Base-by-base conservation (phyloP, 2,329 filamentous ascomycete species). In the Nigrospora oryzae region DNA sequence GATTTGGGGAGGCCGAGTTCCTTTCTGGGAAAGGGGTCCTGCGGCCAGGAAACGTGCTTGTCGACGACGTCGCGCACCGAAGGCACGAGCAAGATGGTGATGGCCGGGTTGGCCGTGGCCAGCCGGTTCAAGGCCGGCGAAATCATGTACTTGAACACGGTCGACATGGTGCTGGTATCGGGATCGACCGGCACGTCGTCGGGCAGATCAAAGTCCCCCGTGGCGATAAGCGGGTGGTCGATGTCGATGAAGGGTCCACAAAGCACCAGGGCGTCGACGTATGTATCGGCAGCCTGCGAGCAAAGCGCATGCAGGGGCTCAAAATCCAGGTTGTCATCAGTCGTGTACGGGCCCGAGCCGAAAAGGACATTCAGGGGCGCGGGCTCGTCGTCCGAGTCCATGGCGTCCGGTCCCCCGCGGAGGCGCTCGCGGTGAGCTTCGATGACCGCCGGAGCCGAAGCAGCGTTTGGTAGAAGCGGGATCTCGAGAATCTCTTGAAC, bases 251-350 rank as follows among this genome's bases (percentile, higher is more conserved):
- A 96, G 0, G 93, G 93, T 0, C 93, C 93, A 4, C 79, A 71
- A 10, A 98, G 73, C 37, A 97, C 75, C 28, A 98, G 67, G 3
- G 80, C 79, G 61, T 98, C 93, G 11, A 84, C 86, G 51, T 79
- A 83, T 17, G 75, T 78, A 51, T 88, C 81, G 14, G 81, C 81
- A 10, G 90, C 89, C 55, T 84, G 83, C 53, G 77, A 76, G 60
- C 91, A 91, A 14, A 98, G 74, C 30, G 86, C 81, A 56, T 89
- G 82, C 2, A 98, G 70, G 8, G 91, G 86, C 56, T 94, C 86
- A 59, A 90, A 98, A 52, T 89, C 85, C 38, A 98, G 81, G 58
- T 94, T 94, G 56, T 91, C 86, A 54, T 97, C 90, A 3, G 89
- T 81, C 0, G 90, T 95, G 64, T 94, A 98, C 0, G 93, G 93